Evolutionary conservation across 2,329 filamentous ascomycete genomes (phyloP), one percentile per base, ranked within the genome.

Genomic region (Scedosporium minutisporum): DNA sequence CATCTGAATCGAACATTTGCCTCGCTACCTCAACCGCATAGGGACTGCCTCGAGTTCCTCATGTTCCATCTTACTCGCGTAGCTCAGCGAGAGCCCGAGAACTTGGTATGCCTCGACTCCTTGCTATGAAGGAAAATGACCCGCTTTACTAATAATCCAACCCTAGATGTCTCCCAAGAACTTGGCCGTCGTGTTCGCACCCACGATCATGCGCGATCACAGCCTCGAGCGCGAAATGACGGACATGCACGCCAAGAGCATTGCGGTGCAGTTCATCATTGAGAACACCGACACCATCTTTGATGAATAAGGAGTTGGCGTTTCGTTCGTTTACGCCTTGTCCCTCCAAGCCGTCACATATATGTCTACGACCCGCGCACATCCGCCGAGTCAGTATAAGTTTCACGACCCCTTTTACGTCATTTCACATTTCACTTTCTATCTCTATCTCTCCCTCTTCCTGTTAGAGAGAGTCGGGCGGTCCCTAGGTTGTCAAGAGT

Each of bases 161-260:
- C 2, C 64, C 6, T 38, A 90, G 86, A 99, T 99, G 95, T 96
- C 91, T 25, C 90, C 93, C 63, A 90, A 96, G 76, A 99, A 99
- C 72, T 78, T 97, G 65, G 92, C 95, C 3, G 95, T 99, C 51
- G 95, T 99, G 44, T 99, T 99, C 72, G 95, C 95, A 7, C 95
- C 95, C 6, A 99, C 95, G 1, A 96, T 99, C 68, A 96, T 99
- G 91, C 86, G 93, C 68, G 92, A 96, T 63, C 82, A 87, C 71
- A 93, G 88, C 70, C 84, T 97, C 65, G 91, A 96, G 73, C 87
- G 92, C 65, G 95, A 99, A 74, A 96, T 99, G 87, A 93, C 88
- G 33, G 95, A 99, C 72, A 96, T 96, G 81, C 90, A 95, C 72
- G 84, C 88, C 68, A 97, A 97, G 82, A 96, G 96, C 69, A 82